Evolutionary conservation across 2,329 filamentous ascomycete genomes (phyloP).

Genomic region (Mariannaea sp.): DNA sequence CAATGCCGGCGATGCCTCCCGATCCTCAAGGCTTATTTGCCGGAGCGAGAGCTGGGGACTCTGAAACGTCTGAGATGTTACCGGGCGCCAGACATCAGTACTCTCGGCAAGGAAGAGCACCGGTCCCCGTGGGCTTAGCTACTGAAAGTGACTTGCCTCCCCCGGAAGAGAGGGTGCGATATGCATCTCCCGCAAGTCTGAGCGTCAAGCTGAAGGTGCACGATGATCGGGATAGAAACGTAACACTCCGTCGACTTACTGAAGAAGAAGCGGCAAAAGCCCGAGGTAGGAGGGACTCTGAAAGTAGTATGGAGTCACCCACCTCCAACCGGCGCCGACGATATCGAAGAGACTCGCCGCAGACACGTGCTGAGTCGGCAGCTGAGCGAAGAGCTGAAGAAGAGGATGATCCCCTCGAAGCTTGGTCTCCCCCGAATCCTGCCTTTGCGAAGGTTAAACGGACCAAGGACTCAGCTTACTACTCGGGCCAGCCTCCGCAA

Average conservation of each 20-base stretch:
- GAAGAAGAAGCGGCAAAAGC: slow-evolving; percentile 60
- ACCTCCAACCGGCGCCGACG: slow-evolving; percentile 48
- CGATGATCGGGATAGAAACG: slow-evolving; percentile 63
- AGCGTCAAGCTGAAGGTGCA: slow-evolving; percentile 65
- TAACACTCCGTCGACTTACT: slow-evolving; percentile 65
- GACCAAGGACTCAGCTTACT: slow-evolving; percentile 66
- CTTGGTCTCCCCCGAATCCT: slow-evolving; percentile 60
- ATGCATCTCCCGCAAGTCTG: slow-evolving; percentile 51
- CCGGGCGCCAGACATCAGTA: slow-evolving; percentile 46
- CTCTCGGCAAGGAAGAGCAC: slow-evolving; percentile 52
- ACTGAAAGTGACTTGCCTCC: slow-evolving; percentile 49
- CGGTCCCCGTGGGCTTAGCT: slow-evolving; percentile 50
- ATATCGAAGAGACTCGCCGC: slow-evolving; percentile 59
- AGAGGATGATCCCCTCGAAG: slow-evolving; percentile 45
- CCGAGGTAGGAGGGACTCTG: slow-evolving; percentile 54
- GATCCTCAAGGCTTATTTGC: slow-evolving; percentile 54
- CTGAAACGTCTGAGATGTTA: slow-evolving; percentile 39
- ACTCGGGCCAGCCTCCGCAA: slow-evolving; percentile 55
- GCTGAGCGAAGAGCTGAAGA: slow-evolving; percentile 52
- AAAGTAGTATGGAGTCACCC: slow-evolving; percentile 61
- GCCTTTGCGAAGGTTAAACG: slow-evolving; percentile 58
- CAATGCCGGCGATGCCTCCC: slow-evolving; percentile 61
- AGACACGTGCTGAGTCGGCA: slow-evolving; percentile 49
- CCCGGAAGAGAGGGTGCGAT: slow-evolving; percentile 44
- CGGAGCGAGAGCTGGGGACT: slow-evolving; percentile 26